Percentiles rank a stretch among this genome's conserved stretches.
Conservation (phyloP, 2,329 filamentous ascomycete genomes). For the Keithomyces neogunnii region DNA sequence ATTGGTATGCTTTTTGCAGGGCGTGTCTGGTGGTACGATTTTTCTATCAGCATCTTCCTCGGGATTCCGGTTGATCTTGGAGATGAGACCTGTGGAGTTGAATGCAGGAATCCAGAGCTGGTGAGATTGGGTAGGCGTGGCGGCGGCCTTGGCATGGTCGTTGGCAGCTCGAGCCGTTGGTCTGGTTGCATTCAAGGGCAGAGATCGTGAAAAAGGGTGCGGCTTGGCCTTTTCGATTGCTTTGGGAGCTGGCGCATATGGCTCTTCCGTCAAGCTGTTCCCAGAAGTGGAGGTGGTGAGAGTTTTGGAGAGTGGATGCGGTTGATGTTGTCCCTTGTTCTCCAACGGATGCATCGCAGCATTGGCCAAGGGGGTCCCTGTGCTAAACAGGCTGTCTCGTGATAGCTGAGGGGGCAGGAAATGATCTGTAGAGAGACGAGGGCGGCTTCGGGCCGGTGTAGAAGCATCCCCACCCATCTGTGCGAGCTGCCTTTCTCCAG, state of each 20-base stretch:
- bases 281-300: conserved; percentile 80
- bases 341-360: conserved; percentile 45
- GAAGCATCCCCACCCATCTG: conserved; percentile 44
- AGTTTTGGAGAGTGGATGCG: conserved; percentile 79
- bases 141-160: conserved; percentile 22
- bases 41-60: conserved; percentile 57
- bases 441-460: conserved; percentile 52
- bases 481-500: conserved; percentile 47
- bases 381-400: conserved; percentile 57
- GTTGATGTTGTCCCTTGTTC: conserved; percentile 36
- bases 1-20: conserved; percentile 78
- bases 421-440: conserved; percentile 72
- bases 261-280: conserved; percentile 68
- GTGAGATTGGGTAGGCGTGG: conserved; percentile 36
- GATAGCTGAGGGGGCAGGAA: conserved; percentile 55
- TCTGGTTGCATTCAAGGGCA: conserved; percentile 30
- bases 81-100: conserved; percentile 89
- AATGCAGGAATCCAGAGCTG: conserved; percentile 77
- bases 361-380: conserved; percentile 41
- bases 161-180: conserved; percentile 20
- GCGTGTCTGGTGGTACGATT: conserved; percentile 80
- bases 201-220: conserved; percentile 29
- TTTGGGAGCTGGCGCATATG: conserved; percentile 26
- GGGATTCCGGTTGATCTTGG: conserved; percentile 81
- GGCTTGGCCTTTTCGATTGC: conserved; percentile 17